Conservation (phyloP, 371 early-diverging fungal species). For the Circinella minor region DNA sequence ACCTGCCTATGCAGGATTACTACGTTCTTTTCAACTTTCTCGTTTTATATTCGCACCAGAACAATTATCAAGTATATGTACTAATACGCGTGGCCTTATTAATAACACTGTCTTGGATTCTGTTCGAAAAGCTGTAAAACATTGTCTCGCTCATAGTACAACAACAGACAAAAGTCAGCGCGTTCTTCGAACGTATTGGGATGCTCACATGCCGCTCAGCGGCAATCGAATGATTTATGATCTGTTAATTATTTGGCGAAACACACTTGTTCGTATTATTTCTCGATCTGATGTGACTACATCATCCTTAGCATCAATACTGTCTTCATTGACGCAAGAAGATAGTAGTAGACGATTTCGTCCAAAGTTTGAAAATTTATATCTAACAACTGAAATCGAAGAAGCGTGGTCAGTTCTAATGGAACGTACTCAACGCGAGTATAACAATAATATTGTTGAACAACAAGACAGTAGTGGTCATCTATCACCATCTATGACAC, state of each 20-base stretch:
- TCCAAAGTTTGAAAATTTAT: conserved; percentile 8
- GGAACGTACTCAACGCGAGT: conserved; percentile 21
- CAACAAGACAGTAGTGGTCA: neutral
- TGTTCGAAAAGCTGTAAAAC: conserved; percentile 55
- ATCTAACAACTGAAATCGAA: conserved; percentile 38
- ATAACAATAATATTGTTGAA: neutral
- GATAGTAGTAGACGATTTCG: neutral
- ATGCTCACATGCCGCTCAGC: conserved; percentile 50
- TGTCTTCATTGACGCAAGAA: neutral
- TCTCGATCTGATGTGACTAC: conserved; percentile 15
- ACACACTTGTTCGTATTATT: conserved; percentile 55
- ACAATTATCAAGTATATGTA: conserved; percentile 50
- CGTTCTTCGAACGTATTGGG: conserved; percentile 51
- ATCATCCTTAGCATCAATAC: neutral
- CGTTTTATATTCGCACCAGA: conserved; percentile 51
- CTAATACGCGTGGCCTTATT: conserved; percentile 55
- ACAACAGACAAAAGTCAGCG: conserved; percentile 45
- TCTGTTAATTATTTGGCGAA: conserved; percentile 57
- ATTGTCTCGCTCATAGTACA: conserved; percentile 39
- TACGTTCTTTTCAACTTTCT: conserved; percentile 65
- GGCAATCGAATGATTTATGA: conserved; percentile 57
- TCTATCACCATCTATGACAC: no score
- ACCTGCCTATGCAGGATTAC: conserved; percentile 69
- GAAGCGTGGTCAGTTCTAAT: conserved; percentile 48
- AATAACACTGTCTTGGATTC: conserved; percentile 54